These are phyloP conservation scores for Neophaeococcomyces mojaviensis DNA, from an alignment of 2,329 filamentous ascomycete genomes.

Conservation along the genomic window DNA sequence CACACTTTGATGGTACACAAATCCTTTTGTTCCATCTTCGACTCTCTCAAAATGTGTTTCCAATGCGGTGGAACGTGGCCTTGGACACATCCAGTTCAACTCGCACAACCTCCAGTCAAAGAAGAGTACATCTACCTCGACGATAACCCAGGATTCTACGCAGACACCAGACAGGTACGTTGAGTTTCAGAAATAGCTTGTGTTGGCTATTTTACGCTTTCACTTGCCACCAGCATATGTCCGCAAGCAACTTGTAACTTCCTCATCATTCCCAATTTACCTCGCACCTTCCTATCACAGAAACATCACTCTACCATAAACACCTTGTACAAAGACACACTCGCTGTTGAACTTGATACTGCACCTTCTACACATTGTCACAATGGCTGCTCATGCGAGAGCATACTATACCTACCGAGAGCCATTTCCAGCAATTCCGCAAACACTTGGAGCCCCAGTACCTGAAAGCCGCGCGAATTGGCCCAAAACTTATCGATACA, in stretches of 20 bases:
- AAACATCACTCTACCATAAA: neutral
- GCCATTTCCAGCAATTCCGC: slow-evolving; percentile 15
- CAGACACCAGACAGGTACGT: slow-evolving; percentile 20
- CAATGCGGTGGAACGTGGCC: slow-evolving; percentile 19
- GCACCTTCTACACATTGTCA: neutral
- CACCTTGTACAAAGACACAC: neutral
- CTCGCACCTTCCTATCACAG: neutral
- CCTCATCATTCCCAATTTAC: neutral
- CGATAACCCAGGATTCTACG: slow-evolving; percentile 18
- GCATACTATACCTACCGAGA: slow-evolving; percentile 18
- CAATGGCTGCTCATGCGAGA: neutral
- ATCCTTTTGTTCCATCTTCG: neutral
- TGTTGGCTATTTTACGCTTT: neutral
- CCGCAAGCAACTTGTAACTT: neutral
- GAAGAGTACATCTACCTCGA: slow-evolving; percentile 22
- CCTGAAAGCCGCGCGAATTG: slow-evolving; percentile 18
- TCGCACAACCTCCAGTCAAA: slow-evolving; percentile 19
- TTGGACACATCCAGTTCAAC: slow-evolving; percentile 17
- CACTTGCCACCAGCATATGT: neutral
- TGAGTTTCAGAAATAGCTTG: neutral
- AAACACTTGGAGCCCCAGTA: slow-evolving; percentile 11
- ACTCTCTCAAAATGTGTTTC: slow-evolving; percentile 19
- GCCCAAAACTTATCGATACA: slow-evolving; percentile 20
- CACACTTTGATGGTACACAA: neutral
- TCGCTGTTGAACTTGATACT: neutral